Evolutionary conservation across 2,329 filamentous ascomycete genomes (phyloP), one percentile per base, ranked within the genome.

Genomic region (Exophiala phaeomuriformis): DNA sequence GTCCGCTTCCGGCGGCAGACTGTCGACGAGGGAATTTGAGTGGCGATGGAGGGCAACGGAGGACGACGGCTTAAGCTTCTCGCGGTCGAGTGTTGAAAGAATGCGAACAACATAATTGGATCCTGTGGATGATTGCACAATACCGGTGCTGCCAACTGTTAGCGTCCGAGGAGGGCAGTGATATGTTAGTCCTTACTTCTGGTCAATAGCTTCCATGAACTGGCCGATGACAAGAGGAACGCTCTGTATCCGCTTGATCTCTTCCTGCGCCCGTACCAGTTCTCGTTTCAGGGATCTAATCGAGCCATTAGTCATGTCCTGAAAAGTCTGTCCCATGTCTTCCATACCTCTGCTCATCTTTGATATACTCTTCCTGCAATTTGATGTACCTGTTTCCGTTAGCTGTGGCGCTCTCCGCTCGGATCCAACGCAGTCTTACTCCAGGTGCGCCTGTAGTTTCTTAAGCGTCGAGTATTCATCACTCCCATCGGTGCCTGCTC

Each of bases 131-230:
- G 91, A 97, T 72, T 98, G 93, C 59, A 98, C 93, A 64, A 98
- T 98, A 53, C 93, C 93, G 61, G 93, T 98, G 73, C 90, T 95
- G 66, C 41, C 36, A 53, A 64, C 53, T 65, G 64, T 51, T 2
- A 51, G 28, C 10, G 43, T 48, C 10, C 41, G 44, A 46, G 29
- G 36, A 44, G 9, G 32, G 12, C 27, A 37, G 27, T 46, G 8
- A 30, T 48, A n/a, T 5, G 7, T 3, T n/a, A 43, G 12, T 45
- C 56, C 81, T 71, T 79, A 95, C 89, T 96, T 98, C 75, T 98
- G 93, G 71, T 98, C 93, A 68, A 98, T 98, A 52, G 93, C 93
- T 75, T 98, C 93, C 93, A 98, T 98, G 69, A 98, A 98, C 74
- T 98, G 93, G 57, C 93, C 93, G 69, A 98, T 98, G 59, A 98